A percentile compares a stretch with the other conserved stretches of the same genome.
Evolutionary conservation across 2,329 filamentous ascomycete genomes (phyloP).

Genomic region (Xylariaceae sp.): DNA sequence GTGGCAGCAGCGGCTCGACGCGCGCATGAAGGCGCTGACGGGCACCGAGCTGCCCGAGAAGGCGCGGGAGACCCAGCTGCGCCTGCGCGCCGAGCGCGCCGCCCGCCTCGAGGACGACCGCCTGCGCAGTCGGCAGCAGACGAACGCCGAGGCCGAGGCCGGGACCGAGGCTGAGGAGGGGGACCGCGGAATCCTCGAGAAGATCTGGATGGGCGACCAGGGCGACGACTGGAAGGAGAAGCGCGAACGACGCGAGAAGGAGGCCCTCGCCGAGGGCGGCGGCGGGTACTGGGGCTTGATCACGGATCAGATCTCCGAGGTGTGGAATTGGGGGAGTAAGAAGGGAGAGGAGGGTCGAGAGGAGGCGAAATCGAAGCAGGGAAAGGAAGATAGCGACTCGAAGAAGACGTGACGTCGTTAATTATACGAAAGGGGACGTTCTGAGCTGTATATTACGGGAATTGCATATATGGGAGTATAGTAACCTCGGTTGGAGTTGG

Average conservation of each 20-base stretch:
- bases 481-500: conserved; percentile 11
- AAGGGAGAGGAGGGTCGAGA: conserved; percentile 23
- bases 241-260: conserved; percentile 54
- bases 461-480: conserved; percentile 16
- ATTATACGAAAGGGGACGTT: neutral
- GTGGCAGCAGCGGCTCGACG: conserved; percentile 52
- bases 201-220: conserved; percentile 63
- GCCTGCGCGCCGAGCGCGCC: conserved; percentile 50
- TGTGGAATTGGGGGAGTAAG: conserved; percentile 40
- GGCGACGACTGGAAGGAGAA: conserved; percentile 57
- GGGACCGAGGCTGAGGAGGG: conserved; percentile 27
- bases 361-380: conserved; percentile 3
- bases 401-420: conserved; percentile 12
- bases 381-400: neutral
- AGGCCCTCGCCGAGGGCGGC: conserved; percentile 55
- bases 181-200: conserved; percentile 39
- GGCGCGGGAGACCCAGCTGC: conserved; percentile 50
- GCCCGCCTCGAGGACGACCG: conserved; percentile 27
- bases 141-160: conserved; percentile 6
- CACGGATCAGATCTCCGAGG: conserved; percentile 59
- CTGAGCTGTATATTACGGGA: conserved; percentile 11
- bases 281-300: conserved; percentile 61
- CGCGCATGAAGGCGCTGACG: conserved; percentile 48
- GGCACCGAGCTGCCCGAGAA: conserved; percentile 60
- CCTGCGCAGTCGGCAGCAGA: conserved; percentile 31